phyloP scores from a whole-genome alignment of 345 rosid species.

The Angophora floribunda region DNA sequence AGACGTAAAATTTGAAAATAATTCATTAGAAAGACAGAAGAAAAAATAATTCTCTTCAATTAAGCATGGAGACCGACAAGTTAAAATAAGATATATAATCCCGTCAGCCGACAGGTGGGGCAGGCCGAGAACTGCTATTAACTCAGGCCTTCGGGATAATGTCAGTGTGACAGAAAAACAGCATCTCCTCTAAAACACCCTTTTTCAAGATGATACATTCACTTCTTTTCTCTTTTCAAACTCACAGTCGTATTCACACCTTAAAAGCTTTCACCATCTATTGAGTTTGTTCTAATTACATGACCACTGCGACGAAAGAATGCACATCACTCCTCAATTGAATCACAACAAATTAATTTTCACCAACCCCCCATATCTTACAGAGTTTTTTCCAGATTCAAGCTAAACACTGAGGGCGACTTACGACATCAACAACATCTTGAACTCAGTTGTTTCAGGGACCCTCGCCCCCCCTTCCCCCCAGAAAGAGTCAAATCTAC shows the following conservation, averaged over 20 bases:
- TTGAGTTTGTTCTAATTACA: conserved; percentile 1
- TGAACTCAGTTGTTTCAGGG: neutral
- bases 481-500: neutral
- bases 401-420: neutral
- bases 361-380: neutral
- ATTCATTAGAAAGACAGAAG: no score
- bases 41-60: no score
- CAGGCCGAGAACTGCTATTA: neutral
- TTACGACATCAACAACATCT: neutral
- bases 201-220: neutral
- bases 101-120: no score
- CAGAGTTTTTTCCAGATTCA: neutral
- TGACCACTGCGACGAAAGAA: neutral
- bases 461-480: no score
- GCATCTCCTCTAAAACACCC: neutral
- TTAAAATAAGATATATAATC: no score
- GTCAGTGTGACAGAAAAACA: neutral
- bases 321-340: conserved; percentile 2
- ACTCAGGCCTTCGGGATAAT: neutral
- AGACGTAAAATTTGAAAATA: no score
- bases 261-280: neutral
- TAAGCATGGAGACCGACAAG: no score
- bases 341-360: conserved; percentile 2
- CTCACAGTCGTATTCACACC: conserved; percentile 3
- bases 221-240: neutral